phyloP scores from a whole-genome alignment of 1,139 yeast genomes.

The Suhomyces bribrorum region DNA sequence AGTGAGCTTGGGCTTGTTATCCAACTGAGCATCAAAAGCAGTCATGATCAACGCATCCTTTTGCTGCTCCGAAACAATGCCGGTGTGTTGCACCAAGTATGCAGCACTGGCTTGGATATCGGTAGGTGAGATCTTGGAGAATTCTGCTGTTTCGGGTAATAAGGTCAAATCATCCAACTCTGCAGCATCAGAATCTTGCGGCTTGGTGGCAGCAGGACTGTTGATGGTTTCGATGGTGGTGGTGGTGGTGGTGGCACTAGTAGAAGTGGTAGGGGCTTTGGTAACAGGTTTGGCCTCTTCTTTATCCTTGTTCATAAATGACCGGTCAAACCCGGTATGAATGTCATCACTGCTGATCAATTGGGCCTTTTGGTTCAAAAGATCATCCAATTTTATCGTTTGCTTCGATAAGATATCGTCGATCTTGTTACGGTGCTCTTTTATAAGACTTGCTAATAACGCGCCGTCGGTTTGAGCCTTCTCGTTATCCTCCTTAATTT shows the following conservation, averaged over 20 bases:
- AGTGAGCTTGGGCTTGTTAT: slow-evolving; percentile 53
- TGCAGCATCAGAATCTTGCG: slow-evolving; percentile 23
- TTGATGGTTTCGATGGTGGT: slow-evolving; percentile 36
- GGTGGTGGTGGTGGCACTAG: slow-evolving; percentile 11
- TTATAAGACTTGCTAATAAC: slow-evolving; percentile 41
- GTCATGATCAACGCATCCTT: slow-evolving; percentile 92
- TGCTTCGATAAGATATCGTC: slow-evolving; percentile 63
- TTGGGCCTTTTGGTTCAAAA: slow-evolving; percentile 67
- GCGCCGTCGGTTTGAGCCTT: slow-evolving; percentile 34
- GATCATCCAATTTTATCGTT: slow-evolving; percentile 59
- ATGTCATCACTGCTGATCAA: slow-evolving; percentile 90
- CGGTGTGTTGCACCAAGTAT: slow-evolving; percentile 59
- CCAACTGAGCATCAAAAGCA: slow-evolving; percentile 82
- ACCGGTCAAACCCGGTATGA: slow-evolving; percentile 90
- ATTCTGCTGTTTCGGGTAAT: slow-evolving; percentile 62
- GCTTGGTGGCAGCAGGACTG: slow-evolving; percentile 14
- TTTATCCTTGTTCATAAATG: slow-evolving; percentile 66
- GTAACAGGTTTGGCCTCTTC: slow-evolving; percentile 16
- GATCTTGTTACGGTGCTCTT: slow-evolving; percentile 69
- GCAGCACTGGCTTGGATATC: slow-evolving; percentile 52
- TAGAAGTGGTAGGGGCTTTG: slow-evolving; percentile 1
- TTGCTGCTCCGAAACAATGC: slow-evolving; percentile 77
- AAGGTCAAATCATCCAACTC: slow-evolving; percentile 38
- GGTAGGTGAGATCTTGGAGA: slow-evolving; percentile 56
- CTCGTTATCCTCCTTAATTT: slow-evolving; percentile 63